These are phyloP conservation scores for Chaetomiaceae sp. DNA, from an alignment of 2,329 filamentous ascomycete species.

Conservation along the genomic window DNA sequence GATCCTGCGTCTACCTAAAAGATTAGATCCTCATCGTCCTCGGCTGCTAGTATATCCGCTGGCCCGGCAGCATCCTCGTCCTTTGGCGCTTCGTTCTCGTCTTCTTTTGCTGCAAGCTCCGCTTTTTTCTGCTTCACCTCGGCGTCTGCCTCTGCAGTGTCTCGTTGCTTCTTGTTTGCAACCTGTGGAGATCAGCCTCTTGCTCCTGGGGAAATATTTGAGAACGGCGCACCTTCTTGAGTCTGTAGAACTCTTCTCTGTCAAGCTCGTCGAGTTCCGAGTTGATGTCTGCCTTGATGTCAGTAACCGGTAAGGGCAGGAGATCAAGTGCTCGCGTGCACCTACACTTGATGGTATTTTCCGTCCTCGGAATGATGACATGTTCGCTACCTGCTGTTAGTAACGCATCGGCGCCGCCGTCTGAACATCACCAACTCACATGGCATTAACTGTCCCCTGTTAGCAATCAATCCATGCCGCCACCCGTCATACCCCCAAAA, in stretches of 20 bases:
- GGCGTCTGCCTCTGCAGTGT: constrained; percentile 66
- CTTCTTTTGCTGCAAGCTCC: constrained; percentile 37
- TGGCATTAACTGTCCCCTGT: constrained; percentile 71
- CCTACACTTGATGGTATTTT: constrained; percentile 98
- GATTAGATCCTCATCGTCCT: constrained; percentile 81
- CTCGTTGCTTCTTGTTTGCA: constrained; percentile 76
- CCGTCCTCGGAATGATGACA: constrained; percentile 94
- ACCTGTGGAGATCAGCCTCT: constrained; percentile 42
- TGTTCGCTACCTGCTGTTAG: constrained; percentile 58
- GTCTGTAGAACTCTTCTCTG: constrained; percentile 92
- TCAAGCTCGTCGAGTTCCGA: constrained; percentile 96
- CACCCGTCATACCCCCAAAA: background rate
- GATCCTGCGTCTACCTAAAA: constrained; percentile 49
- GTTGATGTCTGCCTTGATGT: constrained; percentile 70
- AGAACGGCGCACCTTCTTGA: constrained; percentile 66
- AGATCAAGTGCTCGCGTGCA: background rate
- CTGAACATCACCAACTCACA: constrained; percentile 59
- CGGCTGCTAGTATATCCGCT: constrained; percentile 66
- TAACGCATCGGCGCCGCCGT: background rate
- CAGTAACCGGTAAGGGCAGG: background rate
- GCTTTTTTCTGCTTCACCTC: constrained; percentile 72
- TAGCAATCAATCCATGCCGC: constrained; percentile 23
- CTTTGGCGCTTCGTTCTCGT: constrained; percentile 37
- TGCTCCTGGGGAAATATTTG: background rate
- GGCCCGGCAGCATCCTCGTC: constrained; percentile 41